phyloP scores from a whole-genome alignment of 2,329 filamentous ascomycete species.

The Ascosphaera apis region DNA sequence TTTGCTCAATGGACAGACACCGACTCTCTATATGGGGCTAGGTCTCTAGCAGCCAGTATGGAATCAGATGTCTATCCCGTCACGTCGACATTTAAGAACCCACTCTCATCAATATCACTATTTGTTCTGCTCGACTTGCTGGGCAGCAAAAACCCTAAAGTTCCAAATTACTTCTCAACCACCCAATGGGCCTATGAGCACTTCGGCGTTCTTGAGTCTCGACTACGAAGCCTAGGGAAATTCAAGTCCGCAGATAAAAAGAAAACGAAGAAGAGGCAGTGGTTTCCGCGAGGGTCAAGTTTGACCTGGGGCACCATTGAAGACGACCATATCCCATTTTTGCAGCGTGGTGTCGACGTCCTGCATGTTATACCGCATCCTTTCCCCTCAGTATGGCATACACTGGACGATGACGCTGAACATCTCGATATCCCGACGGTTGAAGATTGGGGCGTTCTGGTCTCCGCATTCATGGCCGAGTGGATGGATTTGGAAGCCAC shows the following conservation, averaged over 20 bases:
- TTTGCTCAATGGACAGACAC: constrained; percentile 56
- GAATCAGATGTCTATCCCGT: constrained; percentile 45
- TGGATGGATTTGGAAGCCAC: constrained; percentile 65
- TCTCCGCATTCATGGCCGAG: constrained; percentile 66
- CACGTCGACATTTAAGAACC: constrained; percentile 50
- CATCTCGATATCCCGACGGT: constrained; percentile 62
- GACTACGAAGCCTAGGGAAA: constrained; percentile 42
- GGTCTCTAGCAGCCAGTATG: constrained; percentile 64
- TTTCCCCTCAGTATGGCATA: constrained; percentile 50
- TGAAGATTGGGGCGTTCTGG: constrained; percentile 68
- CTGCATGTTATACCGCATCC: constrained; percentile 58
- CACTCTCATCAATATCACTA: constrained; percentile 57
- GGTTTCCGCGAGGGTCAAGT: constrained; percentile 43
- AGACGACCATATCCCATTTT: constrained; percentile 86
- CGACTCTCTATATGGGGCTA: constrained; percentile 74
- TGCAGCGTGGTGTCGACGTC: constrained; percentile 64
- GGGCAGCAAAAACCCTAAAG: constrained; percentile 40
- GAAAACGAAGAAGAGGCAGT: constrained; percentile 21
- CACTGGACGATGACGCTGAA: constrained; percentile 55
- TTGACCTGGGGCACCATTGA: constrained; percentile 30
- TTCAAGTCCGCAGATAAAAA: constrained; percentile 34
- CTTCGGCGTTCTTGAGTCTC: constrained; percentile 50
- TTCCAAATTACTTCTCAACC: constrained; percentile 71
- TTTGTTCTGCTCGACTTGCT: constrained; percentile 86
- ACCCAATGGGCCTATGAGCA: constrained; percentile 84